Evolutionary conservation across 768 basidiomycete species (phyloP), one percentile per base, ranked within the genome.

Genomic region (Lactarius psammicola): DNA sequence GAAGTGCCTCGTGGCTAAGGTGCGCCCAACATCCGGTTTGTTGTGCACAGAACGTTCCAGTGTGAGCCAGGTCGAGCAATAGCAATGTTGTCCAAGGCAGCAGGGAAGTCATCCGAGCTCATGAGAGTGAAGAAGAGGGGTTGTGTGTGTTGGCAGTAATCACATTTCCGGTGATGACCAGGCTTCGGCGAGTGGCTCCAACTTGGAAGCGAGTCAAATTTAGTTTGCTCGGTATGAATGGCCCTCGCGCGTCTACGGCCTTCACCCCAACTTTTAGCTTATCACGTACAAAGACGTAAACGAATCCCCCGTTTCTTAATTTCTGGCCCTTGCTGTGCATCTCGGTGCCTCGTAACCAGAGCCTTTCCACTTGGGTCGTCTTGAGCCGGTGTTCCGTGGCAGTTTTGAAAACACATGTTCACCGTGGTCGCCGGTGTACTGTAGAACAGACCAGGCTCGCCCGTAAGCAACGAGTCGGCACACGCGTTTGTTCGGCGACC

Each of bases 1-100:
- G 33, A 23, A 60, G 20, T 40, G 42, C 60, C 60, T 62, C 60
- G n/a, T 66, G 60, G 59, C 30, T 20, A 17, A 13, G 46, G 65
- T 62, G 59, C 26, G 38, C 17, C 31, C 31, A 55, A 18, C 28
- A 20, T 31, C 30, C 18, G 31, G 31, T 55, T n/a, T 55, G 18
- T 33, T 55, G 54, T 33, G 30, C 20, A 30, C 7, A 55, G 18
- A 30, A 31, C 18, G 17, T 33, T 30, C 54, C 20, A 33, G 7
- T 10, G 28, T 55, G 28, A 55, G 49, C 23, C 49, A 15, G 4
- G 49, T 49, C 49, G 46, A 49, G 46, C 4, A 51, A 51, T 13
- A 51, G 23, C 13, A 28, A 51, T 28, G 15, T 51, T 51, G 26
- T 26, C 3, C 49, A 51, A 46, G 23, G 46, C 11, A 49, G 11